These are phyloP conservation scores for Persicaria maculosa DNA, from an alignment of 148 eudicot genomes.

Conservation along the genomic window DNA sequence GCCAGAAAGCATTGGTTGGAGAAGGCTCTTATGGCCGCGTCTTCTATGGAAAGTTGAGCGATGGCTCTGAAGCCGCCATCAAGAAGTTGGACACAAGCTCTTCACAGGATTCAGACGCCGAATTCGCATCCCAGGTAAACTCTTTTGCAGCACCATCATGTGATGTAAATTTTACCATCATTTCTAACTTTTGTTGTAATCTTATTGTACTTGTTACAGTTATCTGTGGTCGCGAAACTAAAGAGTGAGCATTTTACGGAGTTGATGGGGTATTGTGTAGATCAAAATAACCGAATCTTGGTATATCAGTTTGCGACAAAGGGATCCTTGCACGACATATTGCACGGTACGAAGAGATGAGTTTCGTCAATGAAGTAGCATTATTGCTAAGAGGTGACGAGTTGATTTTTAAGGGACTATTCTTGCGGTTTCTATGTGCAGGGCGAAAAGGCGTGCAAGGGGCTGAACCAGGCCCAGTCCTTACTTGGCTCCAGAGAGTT, in stretches of 20 bases:
- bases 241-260: conserved; percentile 66
- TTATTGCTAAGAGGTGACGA: not conserved
- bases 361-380: not conserved
- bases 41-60: conserved; percentile 45
- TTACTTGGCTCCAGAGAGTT: conserved; percentile 64
- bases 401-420: not conserved
- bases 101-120: conserved; percentile 70
- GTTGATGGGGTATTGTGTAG: conserved; percentile 58
- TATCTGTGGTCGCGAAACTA: conserved; percentile 64
- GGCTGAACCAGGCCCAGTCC: conserved; percentile 71
- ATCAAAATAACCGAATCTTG: conserved; percentile 53
- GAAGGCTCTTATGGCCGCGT: conserved; percentile 93
- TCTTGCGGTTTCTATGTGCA: conserved; percentile 9
- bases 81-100: conserved; percentile 73
- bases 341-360: conserved; percentile 44
- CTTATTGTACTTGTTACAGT: conserved; percentile 25
- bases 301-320: conserved; percentile 61
- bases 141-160: too few relatives aligned
- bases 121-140: conserved; percentile 52
- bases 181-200: not conserved
- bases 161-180: not conserved
- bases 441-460: conserved; percentile 84
- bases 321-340: conserved; percentile 75
- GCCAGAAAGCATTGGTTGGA: conserved; percentile 54
- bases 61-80: conserved; percentile 52